Conservation (phyloP, 352 stramenopile genomes). For the Phytophthora brassicae region DNA sequence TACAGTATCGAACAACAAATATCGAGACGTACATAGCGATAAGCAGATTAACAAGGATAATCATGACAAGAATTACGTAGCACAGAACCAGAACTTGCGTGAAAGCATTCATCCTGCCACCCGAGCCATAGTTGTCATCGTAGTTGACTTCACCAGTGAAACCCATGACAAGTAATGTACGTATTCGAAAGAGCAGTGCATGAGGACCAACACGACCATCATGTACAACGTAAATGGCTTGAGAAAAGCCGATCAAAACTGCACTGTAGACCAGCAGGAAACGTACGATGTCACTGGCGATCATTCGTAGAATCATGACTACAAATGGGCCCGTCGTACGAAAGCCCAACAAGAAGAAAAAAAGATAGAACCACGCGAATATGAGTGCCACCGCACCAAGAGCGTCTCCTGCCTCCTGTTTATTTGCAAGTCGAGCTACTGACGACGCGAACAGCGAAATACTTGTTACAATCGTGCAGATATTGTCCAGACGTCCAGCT, state of each 20-base stretch:
- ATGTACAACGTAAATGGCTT: conserved; percentile 57
- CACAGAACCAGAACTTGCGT: conserved; percentile 54
- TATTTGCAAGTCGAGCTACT: conserved; percentile 18
- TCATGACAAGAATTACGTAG: conserved; percentile 69
- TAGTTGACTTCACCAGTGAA: conserved; percentile 69
- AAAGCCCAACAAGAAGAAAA: conserved; percentile 73
- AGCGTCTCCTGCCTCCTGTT: conserved; percentile 43
- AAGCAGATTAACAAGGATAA: conserved; percentile 64
- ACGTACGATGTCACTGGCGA: conserved; percentile 55
- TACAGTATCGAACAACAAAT: neutral
- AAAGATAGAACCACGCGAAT: conserved; percentile 63
- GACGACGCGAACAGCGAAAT: conserved; percentile 38
- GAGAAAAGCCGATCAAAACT: conserved; percentile 55
- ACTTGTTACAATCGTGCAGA: conserved; percentile 46
- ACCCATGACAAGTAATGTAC: conserved; percentile 51
- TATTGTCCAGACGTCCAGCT: conserved; percentile 52
- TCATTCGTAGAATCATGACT: conserved; percentile 70
- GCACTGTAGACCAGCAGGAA: conserved; percentile 63
- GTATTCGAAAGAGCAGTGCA: conserved; percentile 43
- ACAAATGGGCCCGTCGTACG: conserved; percentile 64
- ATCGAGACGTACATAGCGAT: conserved; percentile 53
- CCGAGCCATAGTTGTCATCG: conserved; percentile 51
- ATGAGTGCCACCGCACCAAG: conserved; percentile 46
- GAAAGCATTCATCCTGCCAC: conserved; percentile 45
- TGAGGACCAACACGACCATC: conserved; percentile 38